Evolutionary conservation across 495 filamentous ascomycete genomes (phyloP), one percentile per base, ranked within the genome.

Genomic region (Articulospora tetracladia): DNA sequence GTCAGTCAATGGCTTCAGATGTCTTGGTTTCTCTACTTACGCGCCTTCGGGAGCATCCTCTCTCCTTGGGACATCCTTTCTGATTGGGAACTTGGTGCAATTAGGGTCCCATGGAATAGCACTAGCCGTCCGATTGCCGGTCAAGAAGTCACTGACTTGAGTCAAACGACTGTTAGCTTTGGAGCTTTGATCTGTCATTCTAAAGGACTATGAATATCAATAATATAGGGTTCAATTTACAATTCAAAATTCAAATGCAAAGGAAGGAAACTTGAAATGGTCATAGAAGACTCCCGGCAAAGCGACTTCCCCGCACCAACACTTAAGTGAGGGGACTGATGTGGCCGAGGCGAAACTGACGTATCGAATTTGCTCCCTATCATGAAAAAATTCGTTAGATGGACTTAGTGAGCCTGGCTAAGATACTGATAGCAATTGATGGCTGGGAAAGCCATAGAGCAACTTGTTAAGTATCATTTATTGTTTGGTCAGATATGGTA

Each of bases 51-150:
- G 61, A 19, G 55, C 55, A 58, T 59, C 63, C 22, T 61, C 59
- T 46, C 82, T 71, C 46, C 64, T 61, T 19, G 81, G 81, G 12
- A 86, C 72, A 57, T 85, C 78, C 55, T 79, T 79, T 27, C 78
- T 71, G 3, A 66, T 69, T 2, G 83, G 83, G 59, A 86, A 85
- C 41, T 68, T 73, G 22, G 74, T 73, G 44, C 61, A 74, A 62
- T 82, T 69, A 1, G 83, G 83, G 64, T 86, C 74, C 75, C 77
- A 86, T 24, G 83, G 81, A 19, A 84, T 73, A 11, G 66, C 69
- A 6, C 69, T 68, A 15, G 76, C 76, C 0, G 75, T 74, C 56
- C 73, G 75, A 51, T 73, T 71, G 57, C 69, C 67, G 24, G 73
- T 79, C 4, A 79, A 51, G 54, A 76, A 73, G 61, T 75, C 75